These are phyloP conservation scores for Brassica carinata DNA, from an alignment of 345 rosid species.

Conservation along the genomic window DNA sequence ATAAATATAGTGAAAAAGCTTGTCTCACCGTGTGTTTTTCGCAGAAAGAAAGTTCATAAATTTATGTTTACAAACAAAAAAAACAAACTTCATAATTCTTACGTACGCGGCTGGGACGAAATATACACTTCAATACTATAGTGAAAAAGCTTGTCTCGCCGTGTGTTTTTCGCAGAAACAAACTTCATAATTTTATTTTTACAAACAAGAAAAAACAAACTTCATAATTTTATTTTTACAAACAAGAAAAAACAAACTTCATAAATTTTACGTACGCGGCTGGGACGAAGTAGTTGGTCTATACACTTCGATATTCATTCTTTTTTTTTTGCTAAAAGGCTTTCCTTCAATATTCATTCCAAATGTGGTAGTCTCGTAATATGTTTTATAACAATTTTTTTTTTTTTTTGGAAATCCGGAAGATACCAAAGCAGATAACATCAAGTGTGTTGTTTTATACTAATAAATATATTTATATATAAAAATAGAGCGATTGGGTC, in stretches of 20 bases:
- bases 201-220: background rate
- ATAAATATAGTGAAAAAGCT: background rate
- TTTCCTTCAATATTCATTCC: background rate
- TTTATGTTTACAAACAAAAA: background rate
- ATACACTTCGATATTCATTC: background rate
- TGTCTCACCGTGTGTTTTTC: background rate
- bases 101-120: slow-evolving; percentile 12
- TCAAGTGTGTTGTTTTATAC: slow-evolving; percentile 27
- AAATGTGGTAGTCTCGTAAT: slow-evolving; percentile 2
- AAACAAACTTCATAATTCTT: slow-evolving; percentile 6
- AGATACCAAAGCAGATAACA: slow-evolving; percentile 23
- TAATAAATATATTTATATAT: background rate
- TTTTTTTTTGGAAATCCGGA: background rate
- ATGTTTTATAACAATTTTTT: background rate
- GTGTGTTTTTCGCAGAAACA: background rate
- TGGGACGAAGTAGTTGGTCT: slow-evolving; percentile 13
- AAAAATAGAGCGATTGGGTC: slow-evolving; percentile 31
- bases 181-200: background rate
- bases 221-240: background rate
- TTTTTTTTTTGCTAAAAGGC: no score
- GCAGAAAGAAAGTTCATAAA: background rate
- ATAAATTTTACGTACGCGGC: slow-evolving; percentile 16
- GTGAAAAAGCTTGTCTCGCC: slow-evolving; percentile 1
- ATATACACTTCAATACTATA: background rate
- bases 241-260: background rate